A percentile compares a stretch with the other conserved stretches of the same genome.
Conservation (phyloP, 2,329 filamentous ascomycete species). For the Aspergillus glaucus region DNA sequence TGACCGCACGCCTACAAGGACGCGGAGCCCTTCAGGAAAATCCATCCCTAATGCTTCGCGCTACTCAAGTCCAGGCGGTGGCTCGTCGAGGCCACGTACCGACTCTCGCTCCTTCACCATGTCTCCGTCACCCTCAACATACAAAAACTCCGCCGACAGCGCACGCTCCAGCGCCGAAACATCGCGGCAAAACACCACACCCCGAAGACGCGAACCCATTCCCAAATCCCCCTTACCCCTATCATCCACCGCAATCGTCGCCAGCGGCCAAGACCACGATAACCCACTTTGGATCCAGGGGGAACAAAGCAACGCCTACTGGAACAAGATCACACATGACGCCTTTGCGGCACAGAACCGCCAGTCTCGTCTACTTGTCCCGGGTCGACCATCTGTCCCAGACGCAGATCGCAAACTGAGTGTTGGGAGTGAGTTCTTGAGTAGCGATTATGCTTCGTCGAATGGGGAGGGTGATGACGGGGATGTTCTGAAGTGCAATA, state of each 20-base stretch:
- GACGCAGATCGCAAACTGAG: slow-evolving; percentile 35
- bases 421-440: slow-evolving; percentile 48
- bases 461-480: slow-evolving; percentile 38
- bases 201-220: slow-evolving; percentile 6
- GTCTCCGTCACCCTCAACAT: slow-evolving; percentile 22
- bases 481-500: slow-evolving; percentile 50
- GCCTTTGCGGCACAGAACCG: slow-evolving; percentile 27
- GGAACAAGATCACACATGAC: slow-evolving; percentile 42
- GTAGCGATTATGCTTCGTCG: slow-evolving; percentile 48
- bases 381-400: slow-evolving; percentile 9
- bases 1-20: slow-evolving; percentile 21
- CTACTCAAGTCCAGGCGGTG: slow-evolving; percentile 16
- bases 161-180: slow-evolving; percentile 11
- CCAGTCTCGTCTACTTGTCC: slow-evolving; percentile 9
- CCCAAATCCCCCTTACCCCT: slow-evolving; percentile 6
- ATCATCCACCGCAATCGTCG: slow-evolving; percentile 18
- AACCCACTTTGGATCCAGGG: slow-evolving; percentile 47
- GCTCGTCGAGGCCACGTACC: slow-evolving; percentile 10
- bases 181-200: not conserved
- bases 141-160: slow-evolving; percentile 19
- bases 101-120: slow-evolving; percentile 23
- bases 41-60: slow-evolving; percentile 6
- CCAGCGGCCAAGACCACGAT: slow-evolving; percentile 18
- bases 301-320: slow-evolving; percentile 49
- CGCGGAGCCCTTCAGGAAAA: slow-evolving; percentile 45